Evolutionary conservation across 768 basidiomycete species (phyloP), one percentile per base, ranked within the genome.

Genomic region (Mycena galopus): DNA sequence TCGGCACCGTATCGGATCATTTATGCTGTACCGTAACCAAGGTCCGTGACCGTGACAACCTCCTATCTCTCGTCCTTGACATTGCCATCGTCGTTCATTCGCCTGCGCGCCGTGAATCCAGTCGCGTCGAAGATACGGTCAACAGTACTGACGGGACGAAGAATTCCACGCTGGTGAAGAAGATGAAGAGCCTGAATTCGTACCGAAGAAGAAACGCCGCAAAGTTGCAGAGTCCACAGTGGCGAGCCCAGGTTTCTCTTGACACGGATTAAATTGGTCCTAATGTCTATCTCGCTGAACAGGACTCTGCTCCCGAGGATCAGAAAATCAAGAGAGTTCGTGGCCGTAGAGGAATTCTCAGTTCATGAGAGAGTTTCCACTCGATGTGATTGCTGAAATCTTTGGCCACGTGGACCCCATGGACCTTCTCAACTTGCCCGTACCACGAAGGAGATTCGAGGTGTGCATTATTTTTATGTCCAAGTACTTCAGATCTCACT

Each of bases 351-450:
- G 71, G 66, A 25, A 44, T 63, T 19, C n/a, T 72, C 4, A 72
- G 71, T 27, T 72, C 65, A 0, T 72, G 60, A 72, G 57, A 25
- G 71, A 72, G 61, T 67, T 72, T 51, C 82, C 81, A 21, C 65
- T 81, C 12, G 84, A 85, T 62, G 73, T 85, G 44, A 61, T 84
- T 21, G 81, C 70, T 39, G 82, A 83, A 87, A 84, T 89, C 63
- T 85, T 87, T 65, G 77, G 77, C 35, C 82, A 85, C 62, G 75
- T 89, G 7, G 79, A 81, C 42, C 87, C 88, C 4, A 39, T 77
- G n/a, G 88, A 88, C 75, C 80, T 89, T 19, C 82, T 89, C 27
- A 80, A 77, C 59, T 89, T 23, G 78, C 88, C 19, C 84, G 87
- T 19, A 84, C 85, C 8, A 83, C 84, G 16, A 86, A 80, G 69